Percentiles rank a stretch among this genome's conserved stretches.
These are phyloP conservation scores for Priceomyces medius DNA, from an alignment of 805 yeast species.

Conservation along the genomic window DNA sequence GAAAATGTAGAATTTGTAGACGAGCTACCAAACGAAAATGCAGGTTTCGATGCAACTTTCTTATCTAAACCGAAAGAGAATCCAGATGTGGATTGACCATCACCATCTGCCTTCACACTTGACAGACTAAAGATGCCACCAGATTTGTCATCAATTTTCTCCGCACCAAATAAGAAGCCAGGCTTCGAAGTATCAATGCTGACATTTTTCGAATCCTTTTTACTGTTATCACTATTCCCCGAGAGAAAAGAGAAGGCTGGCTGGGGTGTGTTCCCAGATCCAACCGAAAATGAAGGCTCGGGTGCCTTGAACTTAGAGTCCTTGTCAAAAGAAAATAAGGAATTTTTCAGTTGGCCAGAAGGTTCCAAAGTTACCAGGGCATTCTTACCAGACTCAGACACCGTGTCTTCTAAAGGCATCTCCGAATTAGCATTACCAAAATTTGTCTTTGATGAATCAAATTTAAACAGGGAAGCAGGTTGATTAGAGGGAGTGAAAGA, in stretches of 20 bases:
- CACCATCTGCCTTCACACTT: slow-evolving; percentile 3
- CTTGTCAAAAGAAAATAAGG: slow-evolving; percentile 19
- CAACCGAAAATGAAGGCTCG: slow-evolving; percentile 20
- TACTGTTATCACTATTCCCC: background rate
- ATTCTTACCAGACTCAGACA: background rate
- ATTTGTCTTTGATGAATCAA: background rate
- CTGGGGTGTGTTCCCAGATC: no score
- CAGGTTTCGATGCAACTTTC: slow-evolving; percentile 15
- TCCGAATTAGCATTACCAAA: no score
- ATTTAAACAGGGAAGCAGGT: no score
- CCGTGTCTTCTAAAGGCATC: no score
- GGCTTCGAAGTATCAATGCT: slow-evolving; percentile 12
- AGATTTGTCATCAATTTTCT: slow-evolving; percentile 10
- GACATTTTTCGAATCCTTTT: no score
- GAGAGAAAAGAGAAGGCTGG: slow-evolving; percentile 20
- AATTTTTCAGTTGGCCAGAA: slow-evolving; percentile 12
- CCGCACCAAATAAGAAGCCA: slow-evolving; percentile 18
- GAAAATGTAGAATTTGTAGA: slow-evolving; percentile 14
- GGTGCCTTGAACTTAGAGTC: slow-evolving; percentile 23
- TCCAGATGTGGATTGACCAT: slow-evolving; percentile 16
- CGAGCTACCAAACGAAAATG: slow-evolving; percentile 21
- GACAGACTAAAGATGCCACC: slow-evolving; percentile 24
- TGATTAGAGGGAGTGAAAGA: no score
- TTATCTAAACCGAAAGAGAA: slow-evolving; percentile 17
- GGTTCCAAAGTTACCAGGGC: background rate